Base-by-base conservation (phyloP, 345 rosid species). In the Lumnitzera littorea region DNA sequence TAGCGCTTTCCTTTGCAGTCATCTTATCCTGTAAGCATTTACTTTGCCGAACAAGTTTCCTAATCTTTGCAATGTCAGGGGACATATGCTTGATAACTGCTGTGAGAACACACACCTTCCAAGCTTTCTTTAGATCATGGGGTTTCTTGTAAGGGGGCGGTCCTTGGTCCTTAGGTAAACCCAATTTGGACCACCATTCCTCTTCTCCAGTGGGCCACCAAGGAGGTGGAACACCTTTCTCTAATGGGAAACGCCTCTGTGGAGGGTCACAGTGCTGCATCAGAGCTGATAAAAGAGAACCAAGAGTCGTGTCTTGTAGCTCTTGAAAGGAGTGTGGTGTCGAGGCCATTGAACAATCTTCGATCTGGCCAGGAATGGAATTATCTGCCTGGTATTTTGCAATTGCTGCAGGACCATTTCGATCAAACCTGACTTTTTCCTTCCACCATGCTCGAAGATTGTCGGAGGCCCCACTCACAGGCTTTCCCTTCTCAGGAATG, bases 361-460 rank as follows among this genome's bases (percentile, higher is more conserved):
- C 83, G 12, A 46, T 54, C 62, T 43, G 73, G 24, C 89, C 89
- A 12, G 69, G 57, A 41, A 81, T 66, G 2, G 62, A 72, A 68
- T 85, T 71, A 55, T 82, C 89, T 0, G 74, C 78, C 64, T 72
- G 76, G 60, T 85, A 85, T 62, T 82, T 85, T 2, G 87, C 73
- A 48, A 88, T 85, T 0, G 96, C 96, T 0, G 96, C 96, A 1
- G 96, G 96, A 56, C 91, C 96, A 16, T 88, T 88, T 29, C 91
- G 76, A 56, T 88, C 96, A 62, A 88, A 88, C 69, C 96, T 71
- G 11, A 88, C 96, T 49, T 85, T 88, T 57, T 88, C 96, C 80
- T 88, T 88, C 96, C 96, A 88, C 96, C 96, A 88, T 16, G 85
- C 91, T 24, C 96, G 78, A n/a, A 88, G 80, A 63, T 85, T 88